These are phyloP conservation scores for Lichtheimia corymbifera DNA, from an alignment of 371 early-diverging fungal species.

Conservation along the genomic window DNA sequence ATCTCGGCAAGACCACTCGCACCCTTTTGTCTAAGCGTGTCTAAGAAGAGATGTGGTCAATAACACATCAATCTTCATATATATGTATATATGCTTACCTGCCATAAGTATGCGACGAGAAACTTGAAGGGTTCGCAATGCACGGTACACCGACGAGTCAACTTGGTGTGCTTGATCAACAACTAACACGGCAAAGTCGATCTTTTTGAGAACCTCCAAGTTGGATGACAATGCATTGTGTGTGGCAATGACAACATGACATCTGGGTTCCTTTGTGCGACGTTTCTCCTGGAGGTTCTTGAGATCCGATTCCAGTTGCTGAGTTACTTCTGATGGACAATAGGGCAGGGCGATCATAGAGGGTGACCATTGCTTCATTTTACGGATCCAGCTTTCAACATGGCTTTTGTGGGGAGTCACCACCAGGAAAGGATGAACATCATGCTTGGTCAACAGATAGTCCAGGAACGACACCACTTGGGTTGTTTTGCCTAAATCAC, in stretches of 20 bases:
- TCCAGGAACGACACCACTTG: conserved; percentile 81
- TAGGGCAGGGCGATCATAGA: conserved; percentile 59
- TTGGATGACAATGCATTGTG: conserved; percentile 70
- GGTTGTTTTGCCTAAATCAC: conserved; percentile 78
- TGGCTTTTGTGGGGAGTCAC: conserved; percentile 78
- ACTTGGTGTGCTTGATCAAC: conserved; percentile 90
- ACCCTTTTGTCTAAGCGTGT: conserved; percentile 83
- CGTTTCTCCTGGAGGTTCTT: conserved; percentile 49
- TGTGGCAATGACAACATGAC: conserved; percentile 81
- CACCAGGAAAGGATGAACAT: conserved; percentile 76
- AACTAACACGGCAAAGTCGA: conserved; percentile 52
- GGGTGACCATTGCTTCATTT: conserved; percentile 81
- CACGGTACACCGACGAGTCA: conserved; percentile 63
- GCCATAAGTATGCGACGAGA: conserved; percentile 74
- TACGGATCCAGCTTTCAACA: conserved; percentile 80
- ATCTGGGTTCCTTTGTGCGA: conserved; percentile 54
- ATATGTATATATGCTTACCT: conserved; percentile 17
- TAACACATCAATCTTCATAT: not conserved
- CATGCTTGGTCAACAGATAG: conserved; percentile 45
- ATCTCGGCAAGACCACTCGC: conserved; percentile 71
- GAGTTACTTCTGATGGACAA: conserved; percentile 45
- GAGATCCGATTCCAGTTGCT: conserved; percentile 49
- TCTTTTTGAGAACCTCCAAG: conserved; percentile 47
- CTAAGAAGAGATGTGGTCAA: conserved; percentile 16
- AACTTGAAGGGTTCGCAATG: conserved; percentile 46